A percentile compares a stretch with the other conserved stretches of the same genome.
These are phyloP conservation scores for Zopfochytrium polystomum DNA, from an alignment of 371 early-diverging fungal genomes.

Conservation along the genomic window DNA sequence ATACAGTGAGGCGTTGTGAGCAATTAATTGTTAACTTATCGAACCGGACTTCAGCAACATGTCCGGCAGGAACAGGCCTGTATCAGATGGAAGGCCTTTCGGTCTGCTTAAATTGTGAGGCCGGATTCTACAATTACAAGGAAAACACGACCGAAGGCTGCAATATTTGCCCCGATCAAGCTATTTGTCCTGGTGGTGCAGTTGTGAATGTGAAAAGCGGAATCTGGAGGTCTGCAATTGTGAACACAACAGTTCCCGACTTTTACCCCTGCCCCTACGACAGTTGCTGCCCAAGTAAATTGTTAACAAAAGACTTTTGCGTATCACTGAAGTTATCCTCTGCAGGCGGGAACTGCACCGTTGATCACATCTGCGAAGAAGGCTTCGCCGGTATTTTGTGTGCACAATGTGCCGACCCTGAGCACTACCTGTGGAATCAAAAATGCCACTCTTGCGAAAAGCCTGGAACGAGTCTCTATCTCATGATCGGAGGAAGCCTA, in stretches of 20 bases:
- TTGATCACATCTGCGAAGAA: neutral
- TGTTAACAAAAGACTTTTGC: neutral
- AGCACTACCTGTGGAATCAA: slow-evolving; percentile 16
- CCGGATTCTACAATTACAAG: slow-evolving; percentile 23
- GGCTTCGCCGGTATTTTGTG: slow-evolving; percentile 25
- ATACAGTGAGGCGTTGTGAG: slow-evolving; percentile 3
- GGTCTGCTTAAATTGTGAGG: slow-evolving; percentile 19
- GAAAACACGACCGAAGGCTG: neutral
- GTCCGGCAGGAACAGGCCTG: slow-evolving; percentile 10
- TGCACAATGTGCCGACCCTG: slow-evolving; percentile 15
- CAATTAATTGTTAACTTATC: neutral
- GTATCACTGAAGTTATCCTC: neutral
- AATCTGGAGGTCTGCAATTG: slow-evolving; percentile 12
- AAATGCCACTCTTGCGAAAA: slow-evolving; percentile 20
- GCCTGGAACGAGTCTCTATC: slow-evolving; percentile 9
- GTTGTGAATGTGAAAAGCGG: slow-evolving; percentile 7
- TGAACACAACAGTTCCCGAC: slow-evolving; percentile 4
- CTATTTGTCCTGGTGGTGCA: slow-evolving; percentile 18
- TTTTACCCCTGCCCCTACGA: slow-evolving; percentile 23
- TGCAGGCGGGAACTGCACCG: slow-evolving; percentile 22
- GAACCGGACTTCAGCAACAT: neutral
- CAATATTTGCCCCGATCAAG: slow-evolving; percentile 7
- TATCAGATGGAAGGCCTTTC: slow-evolving; percentile 2
- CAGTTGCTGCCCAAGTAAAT: slow-evolving; percentile 20
- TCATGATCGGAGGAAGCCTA: slow-evolving; percentile 10